Evolutionary conservation across 2,329 filamentous ascomycete genomes (phyloP), one percentile per base, ranked within the genome.

Genomic region (Colletotrichum spaethianum): DNA sequence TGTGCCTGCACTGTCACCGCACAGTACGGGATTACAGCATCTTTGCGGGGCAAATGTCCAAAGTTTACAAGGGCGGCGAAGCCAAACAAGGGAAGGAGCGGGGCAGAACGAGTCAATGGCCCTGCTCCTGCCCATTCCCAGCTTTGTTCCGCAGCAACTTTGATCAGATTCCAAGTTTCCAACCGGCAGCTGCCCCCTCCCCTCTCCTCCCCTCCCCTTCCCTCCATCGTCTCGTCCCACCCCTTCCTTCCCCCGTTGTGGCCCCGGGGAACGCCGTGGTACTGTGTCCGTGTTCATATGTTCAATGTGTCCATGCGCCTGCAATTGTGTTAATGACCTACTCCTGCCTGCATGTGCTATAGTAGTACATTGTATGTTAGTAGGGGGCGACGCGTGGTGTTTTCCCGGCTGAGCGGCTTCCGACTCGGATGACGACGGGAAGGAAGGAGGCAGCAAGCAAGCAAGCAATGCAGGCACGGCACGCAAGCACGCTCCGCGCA

Each of bases 81-180:
- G 67, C 44, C 33, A 44, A 36, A 61, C 59, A 50, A 56, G 68
- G 46, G 65, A 64, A 72, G 48, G 65, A 72, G 57, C 50, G 65
- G 65, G 69, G 33, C 65, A 18, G 7, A 42, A 26, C 55, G 63
- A 70, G 67, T 70, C 67, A 70, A 67, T 23, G 11, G 56, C 67
- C 67, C 67, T 70, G 67, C 42, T 65, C 42, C 31, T 61, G 55
- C 55, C 63, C 52, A 62, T 70, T 70, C 53, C 62, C 57, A 66
- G 62, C 65, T 70, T 66, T 38, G n/a, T 40, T 52, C 38, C 20
- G 60, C 18, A 52, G 23, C 44, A 36, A 9, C 18, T 36, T 42
- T 59, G n/a, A n/a, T 28, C 57, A 33, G 18, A 23, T 48, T 33
- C 64, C 56, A 60, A 60, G 56, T 52, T 53, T 63, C 46, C 33